Evolutionary conservation across 768 basidiomycete genomes (phyloP).

Genomic region (Russula ochroleuca): DNA sequence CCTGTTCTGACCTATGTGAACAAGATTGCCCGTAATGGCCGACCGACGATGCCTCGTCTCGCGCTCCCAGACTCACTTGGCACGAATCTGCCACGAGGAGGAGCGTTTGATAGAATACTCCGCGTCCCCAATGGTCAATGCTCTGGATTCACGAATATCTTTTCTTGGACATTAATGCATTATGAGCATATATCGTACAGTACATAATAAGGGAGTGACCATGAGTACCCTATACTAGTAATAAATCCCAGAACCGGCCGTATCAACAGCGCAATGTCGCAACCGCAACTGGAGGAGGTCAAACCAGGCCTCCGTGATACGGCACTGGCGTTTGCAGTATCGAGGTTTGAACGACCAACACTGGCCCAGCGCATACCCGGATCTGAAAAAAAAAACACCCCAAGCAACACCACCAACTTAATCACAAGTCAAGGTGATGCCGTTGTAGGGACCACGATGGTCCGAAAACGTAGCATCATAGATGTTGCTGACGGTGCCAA

Average conservation of each 20-base stretch:
- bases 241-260: not conserved
- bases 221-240: not conserved
- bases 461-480: not conserved
- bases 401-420: not conserved
- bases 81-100: too few relatives aligned
- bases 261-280: not conserved
- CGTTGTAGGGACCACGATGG: conserved; percentile 1
- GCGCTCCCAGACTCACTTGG: too few relatives aligned
- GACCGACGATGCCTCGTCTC: too few relatives aligned
- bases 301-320: not conserved
- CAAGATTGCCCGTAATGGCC: too few relatives aligned
- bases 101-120: too few relatives aligned
- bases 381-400: not conserved
- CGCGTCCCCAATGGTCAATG: too few relatives aligned
- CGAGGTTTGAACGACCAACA: too few relatives aligned
- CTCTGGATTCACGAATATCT: too few relatives aligned
- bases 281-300: not conserved
- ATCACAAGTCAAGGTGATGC: not conserved
- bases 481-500: not conserved
- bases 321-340: not conserved
- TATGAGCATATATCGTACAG: not conserved
- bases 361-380: not conserved
- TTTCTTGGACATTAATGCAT: not conserved
- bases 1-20: too few relatives aligned
- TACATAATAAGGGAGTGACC: not conserved